Evolutionary conservation across 2,329 filamentous ascomycete species (phyloP).

Genomic region (Pestalotiopsis sp.): DNA sequence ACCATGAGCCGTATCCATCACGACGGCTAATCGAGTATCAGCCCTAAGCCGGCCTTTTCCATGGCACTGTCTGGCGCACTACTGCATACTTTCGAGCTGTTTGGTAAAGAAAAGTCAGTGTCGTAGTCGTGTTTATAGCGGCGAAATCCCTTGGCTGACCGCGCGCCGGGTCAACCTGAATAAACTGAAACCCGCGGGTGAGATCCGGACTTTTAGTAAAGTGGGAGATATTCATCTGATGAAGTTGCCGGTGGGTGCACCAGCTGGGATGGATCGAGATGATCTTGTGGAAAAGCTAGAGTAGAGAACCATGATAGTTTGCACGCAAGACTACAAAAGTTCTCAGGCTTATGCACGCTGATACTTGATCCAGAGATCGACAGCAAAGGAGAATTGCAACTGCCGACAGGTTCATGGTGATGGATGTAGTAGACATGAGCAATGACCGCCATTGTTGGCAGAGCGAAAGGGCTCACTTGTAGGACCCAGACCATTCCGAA

Average conservation of each 20-base stretch:
- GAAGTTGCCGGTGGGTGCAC: background rate
- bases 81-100: too few species aligned
- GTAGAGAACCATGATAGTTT: too few species aligned
- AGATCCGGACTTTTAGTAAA: background rate
- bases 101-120: background rate
- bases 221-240: background rate
- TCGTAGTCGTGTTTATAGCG: background rate
- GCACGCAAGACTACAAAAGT: too few species aligned
- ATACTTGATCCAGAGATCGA: background rate
- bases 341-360: too few species aligned
- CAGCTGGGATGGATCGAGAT: background rate
- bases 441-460: background rate
- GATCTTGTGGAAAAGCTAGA: background rate
- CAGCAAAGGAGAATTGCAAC: background rate
- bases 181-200: background rate
- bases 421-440: background rate
- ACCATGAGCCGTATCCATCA: too few species aligned
- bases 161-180: background rate
- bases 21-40: too few species aligned
- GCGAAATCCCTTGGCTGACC: background rate
- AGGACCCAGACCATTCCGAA: background rate
- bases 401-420: background rate
- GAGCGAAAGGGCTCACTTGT: background rate
- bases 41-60: too few species aligned
- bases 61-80: too few species aligned